Percentiles rank a stretch among this genome's conserved stretches.
phyloP scores from a whole-genome alignment of 306 rosid genomes.

The Casuarina glauca region DNA sequence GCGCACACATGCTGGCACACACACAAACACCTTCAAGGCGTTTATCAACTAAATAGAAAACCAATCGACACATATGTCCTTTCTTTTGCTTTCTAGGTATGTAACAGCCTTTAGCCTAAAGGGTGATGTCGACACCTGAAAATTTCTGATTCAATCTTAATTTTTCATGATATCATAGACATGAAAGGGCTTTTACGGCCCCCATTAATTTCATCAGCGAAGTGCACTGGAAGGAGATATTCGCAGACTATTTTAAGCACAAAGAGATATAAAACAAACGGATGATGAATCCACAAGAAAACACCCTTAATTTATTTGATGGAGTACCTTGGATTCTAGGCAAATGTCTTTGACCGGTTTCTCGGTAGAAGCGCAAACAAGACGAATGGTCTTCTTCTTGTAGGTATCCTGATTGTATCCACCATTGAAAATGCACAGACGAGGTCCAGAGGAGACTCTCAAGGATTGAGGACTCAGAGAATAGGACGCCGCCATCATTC shows the following conservation, averaged over 20 bases:
- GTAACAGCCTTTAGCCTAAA: conserved; percentile 32
- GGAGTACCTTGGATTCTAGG: conserved; percentile 14
- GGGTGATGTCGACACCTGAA: conserved; percentile 19
- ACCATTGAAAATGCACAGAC: conserved; percentile 8
- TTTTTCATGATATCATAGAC: neutral
- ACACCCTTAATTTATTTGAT: neutral
- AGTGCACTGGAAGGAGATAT: neutral
- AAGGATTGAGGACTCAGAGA: conserved; percentile 12
- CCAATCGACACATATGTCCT: conserved; percentile 33
- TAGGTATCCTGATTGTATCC: neutral
- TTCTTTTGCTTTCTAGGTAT: conserved; percentile 39
- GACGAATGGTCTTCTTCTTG: conserved; percentile 17
- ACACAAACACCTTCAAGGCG: conserved; percentile 37
- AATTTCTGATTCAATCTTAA: conserved; percentile 26
- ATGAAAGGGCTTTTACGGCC: neutral
- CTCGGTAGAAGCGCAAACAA: conserved; percentile 27
- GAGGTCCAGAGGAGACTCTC: conserved; percentile 18
- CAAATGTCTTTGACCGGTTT: neutral
- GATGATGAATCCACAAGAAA: neutral
- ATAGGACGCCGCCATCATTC: conserved; percentile 27
- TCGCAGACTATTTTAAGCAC: neutral
- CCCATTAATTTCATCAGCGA: neutral
- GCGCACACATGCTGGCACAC: neutral
- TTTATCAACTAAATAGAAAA: conserved; percentile 29
- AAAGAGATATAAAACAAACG: neutral